These are phyloP conservation scores for Aspergillus brunneoviolaceus DNA, from an alignment of 2,329 filamentous ascomycete species.

Conservation along the genomic window DNA sequence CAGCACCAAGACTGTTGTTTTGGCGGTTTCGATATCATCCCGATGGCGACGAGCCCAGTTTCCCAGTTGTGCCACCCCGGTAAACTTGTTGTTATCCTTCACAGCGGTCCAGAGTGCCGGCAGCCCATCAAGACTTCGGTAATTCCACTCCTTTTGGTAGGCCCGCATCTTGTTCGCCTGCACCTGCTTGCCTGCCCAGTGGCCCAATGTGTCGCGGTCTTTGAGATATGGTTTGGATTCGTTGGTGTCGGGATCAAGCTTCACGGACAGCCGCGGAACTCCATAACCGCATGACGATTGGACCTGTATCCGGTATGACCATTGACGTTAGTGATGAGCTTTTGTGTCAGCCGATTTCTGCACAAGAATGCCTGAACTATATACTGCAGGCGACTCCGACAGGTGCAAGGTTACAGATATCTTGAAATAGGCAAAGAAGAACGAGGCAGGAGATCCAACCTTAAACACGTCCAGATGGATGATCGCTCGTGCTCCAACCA, in stretches of 20 bases:
- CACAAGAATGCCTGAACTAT: not conserved
- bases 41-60: slow-evolving; percentile 21
- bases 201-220: slow-evolving; percentile 57
- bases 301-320: slow-evolving; percentile 9
- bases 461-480: slow-evolving; percentile 63
- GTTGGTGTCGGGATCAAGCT: slow-evolving; percentile 32
- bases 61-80: slow-evolving; percentile 45
- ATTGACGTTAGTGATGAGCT: not conserved
- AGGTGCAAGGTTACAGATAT: not conserved
- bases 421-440: not conserved
- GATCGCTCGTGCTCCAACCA: slow-evolving; percentile 58
- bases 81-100: slow-evolving; percentile 49
- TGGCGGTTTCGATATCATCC: slow-evolving; percentile 23
- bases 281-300: slow-evolving; percentile 68
- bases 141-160: slow-evolving; percentile 61
- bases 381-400: not conserved
- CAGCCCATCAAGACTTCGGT: slow-evolving; percentile 58
- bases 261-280: slow-evolving; percentile 55
- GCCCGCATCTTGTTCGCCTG: slow-evolving; percentile 51
- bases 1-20: slow-evolving; percentile 20
- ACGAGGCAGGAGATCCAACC: slow-evolving; percentile 29
- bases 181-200: slow-evolving; percentile 51
- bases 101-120: slow-evolving; percentile 58
- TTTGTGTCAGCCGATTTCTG: not conserved
- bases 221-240: slow-evolving; percentile 41